Evolutionary conservation across 805 yeast genomes (phyloP), one percentile per base, ranked within the genome.

Genomic region (Starmerella scarabaei): DNA sequence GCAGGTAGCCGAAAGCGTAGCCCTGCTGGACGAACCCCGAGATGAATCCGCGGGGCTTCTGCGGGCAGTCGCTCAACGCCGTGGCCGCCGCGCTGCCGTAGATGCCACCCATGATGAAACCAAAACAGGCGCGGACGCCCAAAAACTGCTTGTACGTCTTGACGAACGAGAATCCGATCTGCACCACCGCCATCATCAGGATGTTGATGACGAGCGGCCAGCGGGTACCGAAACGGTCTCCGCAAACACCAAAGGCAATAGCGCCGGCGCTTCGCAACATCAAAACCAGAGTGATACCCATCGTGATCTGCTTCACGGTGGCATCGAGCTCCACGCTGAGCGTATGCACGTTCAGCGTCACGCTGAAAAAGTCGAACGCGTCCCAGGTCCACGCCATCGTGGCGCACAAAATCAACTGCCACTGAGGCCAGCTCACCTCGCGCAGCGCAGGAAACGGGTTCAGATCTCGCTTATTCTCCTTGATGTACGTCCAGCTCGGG

Each of bases 1-100:
- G 62, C 38, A 78, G 66, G 52, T 75, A 76, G 12, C 85, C 86
- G 47, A 77, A 65, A 9, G 80, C 77, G 49, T 78, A 83, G 45
- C 93, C 93, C 56, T 81, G 80, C 59, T 82, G 93, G 55, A 83
- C 72, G 31, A 80, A 57, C 36, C 85, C 85, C 15, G 77, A 71
- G 21, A 79, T 55, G 33, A 75, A 59, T 30, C 80, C 79, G 51
- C 80, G 67, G 12, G 82, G 73, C 21, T 59, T 62, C 2, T 55
- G 55, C 1, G 83, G 83, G 36, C 74, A 67, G 51, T 77, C 80
- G 48, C 76, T 81, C 24, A 79, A 64, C 6, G 84, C 75, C 5
- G 77, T 72, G 8, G 80, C 78, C 20, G 77, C 69, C 27, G 76
- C 71, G 42, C 73, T 69, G 28, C 81, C 82, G 53, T 68, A 78